These are phyloP conservation scores for Candolleomyces eurysporus DNA, from an alignment of 768 basidiomycete species.

Conservation along the genomic window DNA sequence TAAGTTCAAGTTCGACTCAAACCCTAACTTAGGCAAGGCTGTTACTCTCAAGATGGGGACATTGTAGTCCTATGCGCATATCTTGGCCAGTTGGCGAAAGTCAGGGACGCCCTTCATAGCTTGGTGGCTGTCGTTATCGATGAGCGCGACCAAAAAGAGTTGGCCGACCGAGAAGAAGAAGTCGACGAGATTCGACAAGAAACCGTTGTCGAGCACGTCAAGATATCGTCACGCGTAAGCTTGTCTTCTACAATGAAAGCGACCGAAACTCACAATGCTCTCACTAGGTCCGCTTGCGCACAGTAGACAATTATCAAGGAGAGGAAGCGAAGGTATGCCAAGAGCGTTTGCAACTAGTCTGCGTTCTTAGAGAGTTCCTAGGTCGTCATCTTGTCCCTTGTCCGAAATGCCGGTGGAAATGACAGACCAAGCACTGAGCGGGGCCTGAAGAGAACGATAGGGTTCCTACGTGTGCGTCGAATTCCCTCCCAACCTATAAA, in stretches of 20 bases:
- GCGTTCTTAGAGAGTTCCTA: slow-evolving; percentile 17
- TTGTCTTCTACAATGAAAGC: neutral
- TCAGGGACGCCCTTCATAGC: slow-evolving; percentile 34
- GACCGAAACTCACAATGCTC: neutral
- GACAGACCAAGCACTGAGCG: slow-evolving; percentile 31
- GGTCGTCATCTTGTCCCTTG: slow-evolving; percentile 73
- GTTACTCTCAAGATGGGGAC: slow-evolving; percentile 44
- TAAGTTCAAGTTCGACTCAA: neutral
- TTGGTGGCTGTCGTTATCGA: slow-evolving; percentile 66
- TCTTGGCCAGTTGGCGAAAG: slow-evolving; percentile 42
- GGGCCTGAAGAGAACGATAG: slow-evolving; percentile 45
- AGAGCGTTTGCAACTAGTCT: neutral
- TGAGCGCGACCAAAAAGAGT: slow-evolving; percentile 62
- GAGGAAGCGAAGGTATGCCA: slow-evolving; percentile 58
- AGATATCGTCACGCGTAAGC: slow-evolving; percentile 52
- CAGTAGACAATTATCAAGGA: slow-evolving; percentile 79
- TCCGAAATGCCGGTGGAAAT: slow-evolving; percentile 58
- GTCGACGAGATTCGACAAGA: slow-evolving; percentile 17
- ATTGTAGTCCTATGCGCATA: slow-evolving; percentile 49
- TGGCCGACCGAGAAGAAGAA: slow-evolving; percentile 53
- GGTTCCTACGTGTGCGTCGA: slow-evolving; percentile 67
- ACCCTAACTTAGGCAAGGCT: slow-evolving; percentile 32
- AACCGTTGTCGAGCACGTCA: slow-evolving; percentile 40
- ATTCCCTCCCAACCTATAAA: no score
- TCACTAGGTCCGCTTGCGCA: slow-evolving; percentile 61